Base-by-base conservation (phyloP, 495 filamentous ascomycete species). In the Cairneyella variabilis region DNA sequence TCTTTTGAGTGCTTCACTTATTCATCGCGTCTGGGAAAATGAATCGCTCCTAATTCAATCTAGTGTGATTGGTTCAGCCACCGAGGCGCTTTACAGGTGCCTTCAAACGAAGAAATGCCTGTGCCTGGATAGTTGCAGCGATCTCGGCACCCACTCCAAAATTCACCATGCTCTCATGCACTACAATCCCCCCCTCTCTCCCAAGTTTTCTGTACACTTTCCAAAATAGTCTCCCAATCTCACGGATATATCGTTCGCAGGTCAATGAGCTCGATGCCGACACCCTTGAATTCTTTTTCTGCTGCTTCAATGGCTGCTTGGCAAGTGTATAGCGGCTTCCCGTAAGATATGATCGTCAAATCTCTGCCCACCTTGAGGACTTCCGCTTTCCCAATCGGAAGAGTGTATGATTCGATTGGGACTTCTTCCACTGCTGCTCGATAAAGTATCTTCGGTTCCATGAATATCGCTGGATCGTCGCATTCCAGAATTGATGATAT, bases 401-500 rank as follows among this genome's bases (percentile, higher is more conserved):
- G 75, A 0, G 78, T 78, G 60, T 89, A 90, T 23, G 80, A 73
- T 42, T 80, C 80, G 7, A 73, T 73, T 3, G 86, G 87, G 1
- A 90, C 86, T 56, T 90, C 80, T 56, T 90, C 86, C 3, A 88
- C 83, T 0, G 86, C 85, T 2, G 87, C 87, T 5, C 86, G 82
- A 56, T 90, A 90, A 3, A 90, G 71, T 7, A 85, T 76, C 62
- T 90, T 90, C 0, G 86, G 87, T 62, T 90, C 86, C 80, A 90
- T 78, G 66, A 90, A 90, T 18, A 90, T 73, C 20, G 89, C 84
- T 1, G 87, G 86, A 63, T 90, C 85, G 23, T 82, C 80, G 57
- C 71, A 74, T 27, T 76, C 70, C 37, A 84, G 76, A 23, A 84
- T 82, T 3, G 86, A 75, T 20, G 49, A n/a, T 1, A 90, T 70